Evolutionary conservation across 106 monocot species (phyloP).

Genomic region (Xerophyta viscosa): DNA sequence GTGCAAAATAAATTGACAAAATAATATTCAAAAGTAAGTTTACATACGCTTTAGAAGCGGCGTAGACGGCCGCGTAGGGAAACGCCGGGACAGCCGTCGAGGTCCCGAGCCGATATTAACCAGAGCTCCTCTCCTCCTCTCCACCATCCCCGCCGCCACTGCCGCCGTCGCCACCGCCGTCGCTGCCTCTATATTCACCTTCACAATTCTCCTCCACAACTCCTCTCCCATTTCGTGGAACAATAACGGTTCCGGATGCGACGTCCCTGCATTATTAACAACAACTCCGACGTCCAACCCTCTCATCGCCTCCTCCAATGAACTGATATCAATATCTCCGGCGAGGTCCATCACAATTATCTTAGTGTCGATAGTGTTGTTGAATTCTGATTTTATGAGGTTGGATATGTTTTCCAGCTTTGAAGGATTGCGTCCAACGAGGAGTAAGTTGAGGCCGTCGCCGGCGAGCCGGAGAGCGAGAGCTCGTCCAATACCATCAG

Average conservation of each 20-base stretch:
- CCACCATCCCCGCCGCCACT: slow-evolving; percentile 74
- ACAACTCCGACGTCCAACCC: slow-evolving; percentile 77
- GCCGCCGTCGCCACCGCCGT: slow-evolving; percentile 77
- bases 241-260: slow-evolving; percentile 78
- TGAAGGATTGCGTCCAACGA: slow-evolving; percentile 77
- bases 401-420: slow-evolving; percentile 43
- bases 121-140: slow-evolving; percentile 68
- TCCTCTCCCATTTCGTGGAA: slow-evolving; percentile 91
- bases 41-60: slow-evolving; percentile 94
- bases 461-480: slow-evolving; percentile 74
- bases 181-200: slow-evolving; percentile 78
- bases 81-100: slow-evolving; percentile 73
- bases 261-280: slow-evolving; percentile 83
- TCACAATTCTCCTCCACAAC: slow-evolving; percentile 46
- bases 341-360: slow-evolving; percentile 58
- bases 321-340: slow-evolving; percentile 1
- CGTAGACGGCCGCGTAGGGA: slow-evolving; percentile 85
- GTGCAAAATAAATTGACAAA: no score
- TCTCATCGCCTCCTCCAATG: slow-evolving; percentile 40
- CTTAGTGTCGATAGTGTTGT: slow-evolving; percentile 13
- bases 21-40: background rate
- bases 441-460: slow-evolving; percentile 51
- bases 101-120: slow-evolving; percentile 82
- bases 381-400: slow-evolving; percentile 10
- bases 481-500: slow-evolving; percentile 81